Evolutionary conservation across 495 filamentous ascomycete genomes (phyloP), one percentile per base, ranked within the genome.

Genomic region (Haplographium delicatum): DNA sequence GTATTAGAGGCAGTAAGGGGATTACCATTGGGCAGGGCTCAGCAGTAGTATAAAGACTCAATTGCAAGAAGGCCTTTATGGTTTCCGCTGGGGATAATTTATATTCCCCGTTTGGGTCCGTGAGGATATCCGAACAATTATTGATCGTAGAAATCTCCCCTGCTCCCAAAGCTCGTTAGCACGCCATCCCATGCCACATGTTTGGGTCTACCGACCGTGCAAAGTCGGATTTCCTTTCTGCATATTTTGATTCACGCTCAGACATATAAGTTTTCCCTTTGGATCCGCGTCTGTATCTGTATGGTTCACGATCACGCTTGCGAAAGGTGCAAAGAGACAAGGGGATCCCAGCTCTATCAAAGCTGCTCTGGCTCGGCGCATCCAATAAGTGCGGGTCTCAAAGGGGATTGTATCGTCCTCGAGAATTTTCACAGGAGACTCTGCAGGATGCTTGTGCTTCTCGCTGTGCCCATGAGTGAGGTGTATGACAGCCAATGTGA

Each of bases 11-110:
- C 20, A 39, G 26, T n/a, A 26, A 33, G 16, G 31, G 16, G 5
- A 5, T 3, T 51, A 70, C 66, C 71, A 80, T 81, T 6, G 75
- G 74, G 60, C 78, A 81, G 46, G 69, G 71, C 55, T 80, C 75
- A 4, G 70, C 75, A 59, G 74, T 79, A 6, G 76, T 81, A 62
- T 81, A 81, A 4, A 79, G 60, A 7, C 67, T 65, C 15, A 81
- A 54, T 27, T 69, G 47, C n/a, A 55, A 35, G 45, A 73, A 79
- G 15, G 75, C 76, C 18, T 54, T 63, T 9, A 68, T 39, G 0
- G 70, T 66, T 44, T 66, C 68, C 15, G 62, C 37, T 0, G 69
- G 50, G 4, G 44, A 65, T 13, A 79, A 57, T 9, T 65, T 69
- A 56, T 73, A 77, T 0, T 56, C 57, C 0, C 72, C 74, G 2